Base-by-base conservation (phyloP, 2,329 filamentous ascomycete species). In the Scolecobasidium constrictum region DNA sequence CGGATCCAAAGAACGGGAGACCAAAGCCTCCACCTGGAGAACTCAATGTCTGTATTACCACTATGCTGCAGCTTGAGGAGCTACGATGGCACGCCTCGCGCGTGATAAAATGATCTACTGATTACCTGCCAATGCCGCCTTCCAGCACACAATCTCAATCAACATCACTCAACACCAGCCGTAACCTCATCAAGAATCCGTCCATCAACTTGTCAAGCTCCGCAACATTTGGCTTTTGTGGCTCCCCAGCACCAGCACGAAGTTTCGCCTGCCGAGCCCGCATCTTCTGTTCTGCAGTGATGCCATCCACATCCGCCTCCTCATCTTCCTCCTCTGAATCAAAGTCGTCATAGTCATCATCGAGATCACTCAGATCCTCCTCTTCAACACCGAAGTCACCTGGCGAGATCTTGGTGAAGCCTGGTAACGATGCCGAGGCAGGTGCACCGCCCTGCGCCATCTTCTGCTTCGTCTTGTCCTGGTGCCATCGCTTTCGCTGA, bases 401-500 rank as follows among this genome's bases (percentile, higher is more conserved):
- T 17, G 82, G 81, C 54, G 74, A 79, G 65, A 96, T 93, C 12
- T 53, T 55, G 61, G 67, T 15, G 58, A 71, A 67, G 18, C 68
- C 77, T 6, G 72, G 75, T 5, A 72, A 61, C 4, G 58, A 57
- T 7, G 64, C 48, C 19, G 56, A 47, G 23, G 53, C 62, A 40
- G 65, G 67, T 7, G 59, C 58, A 28, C 68, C 67, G 55, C 90
- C 87, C 2, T 86, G 87, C 0, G 92, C 92, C 92, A 98, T 96
- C 72, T 98, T 98, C 67, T 96, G 92, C 42, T 88, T 72, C 6
- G 92, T 98, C 72, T 98, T 98, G 64, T 94, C 86, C 47, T 90
- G 80, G 59, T 98, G 92, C 92, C 92, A 98, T 65, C 90, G 90
- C 72, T 98, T 96, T 43, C 92, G 73, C 34, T 86, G 85, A 58